Conservation (phyloP, 2,329 filamentous ascomycete genomes). For the Pyrenophora graminea region DNA sequence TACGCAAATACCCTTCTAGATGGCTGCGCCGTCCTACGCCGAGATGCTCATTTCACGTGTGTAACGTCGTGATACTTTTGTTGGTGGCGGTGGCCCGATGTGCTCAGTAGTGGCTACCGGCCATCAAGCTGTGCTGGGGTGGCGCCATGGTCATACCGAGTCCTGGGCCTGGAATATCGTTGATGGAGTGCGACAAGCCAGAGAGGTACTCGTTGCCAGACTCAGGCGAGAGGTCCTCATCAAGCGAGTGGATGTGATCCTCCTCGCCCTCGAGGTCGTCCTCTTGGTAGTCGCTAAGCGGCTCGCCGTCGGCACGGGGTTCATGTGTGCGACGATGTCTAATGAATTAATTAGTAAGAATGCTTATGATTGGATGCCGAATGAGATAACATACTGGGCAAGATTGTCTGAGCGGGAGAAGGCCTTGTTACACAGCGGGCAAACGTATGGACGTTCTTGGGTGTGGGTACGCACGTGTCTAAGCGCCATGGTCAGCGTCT, state of each 20-base stretch:
- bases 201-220: conserved; percentile 66
- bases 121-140: conserved; percentile 50
- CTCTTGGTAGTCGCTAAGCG: conserved; percentile 69
- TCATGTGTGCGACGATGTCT: conserved; percentile 83
- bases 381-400: conserved; percentile 73
- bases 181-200: conserved; percentile 36
- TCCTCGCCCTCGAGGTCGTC: conserved; percentile 90
- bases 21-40: conserved; percentile 28
- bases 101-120: conserved; percentile 49
- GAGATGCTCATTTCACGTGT: conserved; percentile 30
- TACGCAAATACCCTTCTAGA: conserved; percentile 27
- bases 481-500: conserved; percentile 56
- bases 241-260: conserved; percentile 78
- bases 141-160: conserved; percentile 49
- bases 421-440: conserved; percentile 96
- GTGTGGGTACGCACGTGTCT: conserved; percentile 99
- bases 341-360: conserved; percentile 47
- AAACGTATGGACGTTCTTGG: conserved; percentile 97
- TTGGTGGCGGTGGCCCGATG: conserved; percentile 15
- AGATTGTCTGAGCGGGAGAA: conserved; percentile 99
- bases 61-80: conserved; percentile 23
- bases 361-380: conserved; percentile 15
- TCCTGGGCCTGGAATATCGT: conserved; percentile 42
- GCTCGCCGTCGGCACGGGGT: conserved; percentile 64
- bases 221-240: conserved; percentile 76